Evolutionary conservation across 768 basidiomycete genomes (phyloP).

Genomic region (Vararia minispora): DNA sequence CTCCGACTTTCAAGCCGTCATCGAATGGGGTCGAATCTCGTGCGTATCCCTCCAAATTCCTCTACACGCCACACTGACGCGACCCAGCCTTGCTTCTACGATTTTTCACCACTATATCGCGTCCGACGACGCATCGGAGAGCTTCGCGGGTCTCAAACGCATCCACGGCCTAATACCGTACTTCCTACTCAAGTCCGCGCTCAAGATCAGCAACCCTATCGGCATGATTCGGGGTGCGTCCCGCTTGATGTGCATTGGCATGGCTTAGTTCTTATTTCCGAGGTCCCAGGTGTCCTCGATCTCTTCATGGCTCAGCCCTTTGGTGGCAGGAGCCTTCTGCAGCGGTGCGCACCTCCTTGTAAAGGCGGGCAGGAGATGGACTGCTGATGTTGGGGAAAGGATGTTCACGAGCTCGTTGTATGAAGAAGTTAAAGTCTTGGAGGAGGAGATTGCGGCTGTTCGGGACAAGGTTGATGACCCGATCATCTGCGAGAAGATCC

Average conservation of each 20-base stretch:
- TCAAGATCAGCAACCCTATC: constrained; percentile 92
- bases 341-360: constrained; percentile 62
- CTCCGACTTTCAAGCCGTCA: constrained; percentile 72
- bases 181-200: constrained; percentile 84
- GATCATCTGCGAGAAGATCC: constrained; percentile 78
- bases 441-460: constrained; percentile 82
- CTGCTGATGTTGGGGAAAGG: no score
- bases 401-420: constrained; percentile 93
- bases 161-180: constrained; percentile 97
- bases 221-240: constrained; percentile 81
- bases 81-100: constrained; percentile 77
- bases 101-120: constrained; percentile 94
- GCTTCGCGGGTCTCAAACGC: constrained; percentile 78
- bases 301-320: constrained; percentile 96
- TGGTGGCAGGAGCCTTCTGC: constrained; percentile 83
- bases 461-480: constrained; percentile 85
- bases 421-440: constrained; percentile 78
- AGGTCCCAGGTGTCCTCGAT: constrained; percentile 54
- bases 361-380: no score
- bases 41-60: constrained; percentile 27
- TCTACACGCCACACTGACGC: neutral
- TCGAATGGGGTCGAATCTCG: constrained; percentile 98
- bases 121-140: constrained; percentile 84
- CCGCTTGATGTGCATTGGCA: neutral
- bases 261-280: neutral